These are phyloP conservation scores for Calonectria leucothoes DNA, from an alignment of 2,329 filamentous ascomycete genomes.

Conservation along the genomic window DNA sequence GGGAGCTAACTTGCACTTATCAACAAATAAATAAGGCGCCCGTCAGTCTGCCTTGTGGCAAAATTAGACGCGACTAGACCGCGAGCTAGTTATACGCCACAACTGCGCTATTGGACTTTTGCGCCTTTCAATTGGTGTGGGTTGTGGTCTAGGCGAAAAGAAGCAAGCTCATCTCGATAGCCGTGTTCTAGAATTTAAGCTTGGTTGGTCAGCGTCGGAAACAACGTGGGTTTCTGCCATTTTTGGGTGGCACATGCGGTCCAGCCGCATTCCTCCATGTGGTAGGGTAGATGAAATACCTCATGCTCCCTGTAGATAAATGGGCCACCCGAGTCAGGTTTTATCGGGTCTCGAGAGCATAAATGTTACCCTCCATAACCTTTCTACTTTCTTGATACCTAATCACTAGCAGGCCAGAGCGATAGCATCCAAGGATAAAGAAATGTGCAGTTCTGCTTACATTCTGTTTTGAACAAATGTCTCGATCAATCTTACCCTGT, in stretches of 20 bases:
- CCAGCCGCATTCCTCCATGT: background rate
- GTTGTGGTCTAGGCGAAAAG: background rate
- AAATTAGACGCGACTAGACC: background rate
- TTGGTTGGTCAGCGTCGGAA: background rate
- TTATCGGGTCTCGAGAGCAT: background rate
- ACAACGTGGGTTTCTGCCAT: background rate
- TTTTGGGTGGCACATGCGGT: background rate
- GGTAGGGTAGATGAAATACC: background rate
- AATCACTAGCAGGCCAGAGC: too few relatives aligned
- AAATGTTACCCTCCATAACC: background rate
- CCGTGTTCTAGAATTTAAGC: slow-evolving; percentile 7
- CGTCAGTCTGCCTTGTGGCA: background rate
- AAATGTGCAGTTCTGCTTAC: too few relatives aligned
- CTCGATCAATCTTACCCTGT: too few relatives aligned
- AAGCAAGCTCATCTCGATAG: background rate
- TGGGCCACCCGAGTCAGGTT: background rate
- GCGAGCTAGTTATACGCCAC: background rate
- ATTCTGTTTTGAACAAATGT: too few relatives aligned
- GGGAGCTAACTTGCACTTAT: background rate
- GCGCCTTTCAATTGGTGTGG: background rate
- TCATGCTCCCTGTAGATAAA: background rate
- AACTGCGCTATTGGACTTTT: background rate
- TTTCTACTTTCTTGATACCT: too few relatives aligned
- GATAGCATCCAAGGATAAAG: too few relatives aligned
- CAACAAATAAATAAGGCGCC: background rate